A percentile compares a stretch with the other conserved stretches of the same genome.
Evolutionary conservation across 2,329 filamentous ascomycete genomes (phyloP).

Genomic region (Aspergillus flavus): DNA sequence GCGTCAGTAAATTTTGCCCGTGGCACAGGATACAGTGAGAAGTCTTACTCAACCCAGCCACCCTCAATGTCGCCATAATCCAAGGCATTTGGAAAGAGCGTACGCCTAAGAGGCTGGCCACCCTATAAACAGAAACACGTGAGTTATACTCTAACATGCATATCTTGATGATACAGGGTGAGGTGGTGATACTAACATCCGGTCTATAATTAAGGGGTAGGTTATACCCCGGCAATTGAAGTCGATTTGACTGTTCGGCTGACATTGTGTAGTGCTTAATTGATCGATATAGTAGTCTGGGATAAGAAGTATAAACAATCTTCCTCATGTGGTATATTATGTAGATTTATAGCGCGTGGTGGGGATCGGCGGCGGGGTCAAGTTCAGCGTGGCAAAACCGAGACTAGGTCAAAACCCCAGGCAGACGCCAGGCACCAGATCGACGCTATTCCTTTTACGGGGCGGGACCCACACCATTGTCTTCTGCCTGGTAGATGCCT

Average conservation of each 20-base stretch:
- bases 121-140: background rate
- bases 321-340: background rate
- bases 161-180: background rate
- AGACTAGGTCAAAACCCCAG: background rate
- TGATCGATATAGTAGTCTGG: background rate
- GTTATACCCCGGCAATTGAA: background rate
- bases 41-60: conserved; percentile 1
- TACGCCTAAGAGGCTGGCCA: no score
- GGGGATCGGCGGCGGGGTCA: background rate
- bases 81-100: conserved; percentile 3
- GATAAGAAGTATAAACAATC: background rate
- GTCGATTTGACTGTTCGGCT: no score
- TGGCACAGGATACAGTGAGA: no score
- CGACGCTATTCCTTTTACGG: background rate
- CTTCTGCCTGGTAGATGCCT: background rate
- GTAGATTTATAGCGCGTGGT: background rate
- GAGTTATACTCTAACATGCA: background rate
- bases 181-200: background rate
- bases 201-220: background rate
- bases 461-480: no score
- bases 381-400: background rate
- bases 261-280: background rate
- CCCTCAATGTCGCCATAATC: conserved; percentile 2
- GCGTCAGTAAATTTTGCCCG: background rate
- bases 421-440: background rate